Evolutionary conservation across 768 basidiomycete genomes (phyloP), one percentile per base, ranked within the genome.

Genomic region (Termitomyces sp.): DNA sequence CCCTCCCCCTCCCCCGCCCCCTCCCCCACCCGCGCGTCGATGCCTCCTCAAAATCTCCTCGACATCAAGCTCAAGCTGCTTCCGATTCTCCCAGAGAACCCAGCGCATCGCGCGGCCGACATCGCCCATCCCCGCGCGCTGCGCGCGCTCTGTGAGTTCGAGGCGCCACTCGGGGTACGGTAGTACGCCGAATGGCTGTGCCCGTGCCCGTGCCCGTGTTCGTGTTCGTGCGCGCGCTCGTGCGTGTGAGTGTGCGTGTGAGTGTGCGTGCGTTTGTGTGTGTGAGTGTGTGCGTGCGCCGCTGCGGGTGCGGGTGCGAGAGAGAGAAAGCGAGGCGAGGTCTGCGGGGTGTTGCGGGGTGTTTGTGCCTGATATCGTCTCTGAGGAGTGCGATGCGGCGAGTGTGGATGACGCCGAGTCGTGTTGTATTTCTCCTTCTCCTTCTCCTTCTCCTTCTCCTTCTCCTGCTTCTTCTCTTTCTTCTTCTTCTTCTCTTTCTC

Each of bases 111-210:
- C 81, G 31, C 78, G 74, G 0, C 81, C 79, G 0, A 82, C 73
- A n/a, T 83, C 77, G 0, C 87, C 82, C 67, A 86, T 72, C 0
- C 86, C 85, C 13, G 85, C 81, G 31, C 76, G 75, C 12, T 79
- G 77, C 0, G 87, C 87, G 44, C 78, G 75, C 42, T 76, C 71
- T 1, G 82, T 75, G 0, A 84, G 65, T 2, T 76, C 75, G 0
- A 74, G 64, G 0, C 87, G 80, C 88, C 88, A 90, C 62, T 88
- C 87, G 0, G 88, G 88, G 67, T 86, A 89, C 0, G 80, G 81
- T 1, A 86, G 68, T 0, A 80, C 75, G 4, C 75, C 73, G 18
- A 76, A 72, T 15, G 67, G 64, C 33, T 64, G 61, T 3, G 55
- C 55, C 61, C 27, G 56, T 57, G 33, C 51, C 60, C 6, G 6